A percentile compares a stretch with the other conserved stretches of the same genome.
phyloP scores from a whole-genome alignment of 768 basidiomycete species.

The Cystofilobasidium capitatum region DNA sequence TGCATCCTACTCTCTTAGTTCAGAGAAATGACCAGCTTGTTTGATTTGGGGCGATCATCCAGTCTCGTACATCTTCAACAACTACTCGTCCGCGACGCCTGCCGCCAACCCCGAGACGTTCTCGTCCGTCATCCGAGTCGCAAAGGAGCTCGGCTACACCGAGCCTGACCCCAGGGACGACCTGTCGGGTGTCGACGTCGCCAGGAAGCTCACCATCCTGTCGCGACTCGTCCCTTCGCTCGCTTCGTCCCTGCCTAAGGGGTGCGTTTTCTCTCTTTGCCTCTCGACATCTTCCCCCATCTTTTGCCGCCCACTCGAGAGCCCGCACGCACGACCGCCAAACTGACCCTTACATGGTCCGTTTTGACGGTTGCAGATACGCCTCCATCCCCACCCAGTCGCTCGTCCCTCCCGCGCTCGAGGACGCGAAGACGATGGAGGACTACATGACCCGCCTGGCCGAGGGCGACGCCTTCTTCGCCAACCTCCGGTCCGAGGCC shows the following conservation, averaged over 20 bases:
- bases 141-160: constrained; percentile 89
- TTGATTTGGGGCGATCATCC: neutral
- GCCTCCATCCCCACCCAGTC: constrained; percentile 69
- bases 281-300: neutral
- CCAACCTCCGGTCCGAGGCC: constrained; percentile 65
- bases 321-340: too few relatives aligned
- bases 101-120: constrained; percentile 43
- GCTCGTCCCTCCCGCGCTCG: constrained; percentile 69
- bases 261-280: neutral
- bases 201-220: constrained; percentile 91
- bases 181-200: constrained; percentile 92
- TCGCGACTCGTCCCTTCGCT: constrained; percentile 51
- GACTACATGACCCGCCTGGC: constrained; percentile 72
- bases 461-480: constrained; percentile 72
- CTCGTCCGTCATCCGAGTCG: constrained; percentile 77
- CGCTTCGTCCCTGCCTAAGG: constrained; percentile 4
- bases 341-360: constrained; percentile 44
- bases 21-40: neutral
- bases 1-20: neutral
- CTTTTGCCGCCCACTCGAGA: neutral
- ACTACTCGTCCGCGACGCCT: constrained; percentile 58
- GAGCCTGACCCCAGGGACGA: constrained; percentile 97
- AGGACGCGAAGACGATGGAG: constrained; percentile 58
- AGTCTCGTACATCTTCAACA: constrained; percentile 96
- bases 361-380: constrained; percentile 47